Conservation (phyloP, 78 protist genomes). For the Dictyostelium firmibasis region DNA sequence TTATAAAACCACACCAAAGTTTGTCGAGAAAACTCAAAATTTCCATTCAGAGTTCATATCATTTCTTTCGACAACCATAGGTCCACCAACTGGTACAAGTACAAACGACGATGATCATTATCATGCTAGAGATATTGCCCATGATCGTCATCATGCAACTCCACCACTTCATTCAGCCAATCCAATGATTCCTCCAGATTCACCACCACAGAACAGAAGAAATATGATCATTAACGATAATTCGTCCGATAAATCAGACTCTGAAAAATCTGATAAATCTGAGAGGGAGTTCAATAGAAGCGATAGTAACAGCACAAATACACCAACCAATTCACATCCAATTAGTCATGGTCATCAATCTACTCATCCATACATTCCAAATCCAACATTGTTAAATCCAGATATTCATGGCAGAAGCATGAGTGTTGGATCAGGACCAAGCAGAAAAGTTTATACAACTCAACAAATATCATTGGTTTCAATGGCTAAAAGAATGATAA, state of each 20-base stretch:
- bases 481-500: constrained; percentile 65
- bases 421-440: constrained; percentile 51
- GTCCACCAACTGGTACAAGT: constrained; percentile 46
- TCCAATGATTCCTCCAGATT: not conserved
- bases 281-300: not conserved
- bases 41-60: constrained; percentile 44
- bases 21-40: constrained; percentile 51
- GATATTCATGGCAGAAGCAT: constrained; percentile 53
- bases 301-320: not conserved
- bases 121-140: not conserved
- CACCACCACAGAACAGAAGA: constrained; percentile 56
- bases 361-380: constrained; percentile 56
- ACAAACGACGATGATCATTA: not conserved
- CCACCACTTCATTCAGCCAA: not conserved
- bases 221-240: not conserved
- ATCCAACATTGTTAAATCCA: not conserved
- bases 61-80: constrained; percentile 33
- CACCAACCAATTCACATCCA: not conserved
- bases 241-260: not conserved
- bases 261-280: not conserved
- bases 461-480: constrained; percentile 70
- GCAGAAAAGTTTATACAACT: constrained; percentile 27
- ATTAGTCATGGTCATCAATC: constrained; percentile 37
- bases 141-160: not conserved
- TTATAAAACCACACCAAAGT: constrained; percentile 44